phyloP scores from a whole-genome alignment of 176 grass and related monocot species.

The Ananas comosus region DNA sequence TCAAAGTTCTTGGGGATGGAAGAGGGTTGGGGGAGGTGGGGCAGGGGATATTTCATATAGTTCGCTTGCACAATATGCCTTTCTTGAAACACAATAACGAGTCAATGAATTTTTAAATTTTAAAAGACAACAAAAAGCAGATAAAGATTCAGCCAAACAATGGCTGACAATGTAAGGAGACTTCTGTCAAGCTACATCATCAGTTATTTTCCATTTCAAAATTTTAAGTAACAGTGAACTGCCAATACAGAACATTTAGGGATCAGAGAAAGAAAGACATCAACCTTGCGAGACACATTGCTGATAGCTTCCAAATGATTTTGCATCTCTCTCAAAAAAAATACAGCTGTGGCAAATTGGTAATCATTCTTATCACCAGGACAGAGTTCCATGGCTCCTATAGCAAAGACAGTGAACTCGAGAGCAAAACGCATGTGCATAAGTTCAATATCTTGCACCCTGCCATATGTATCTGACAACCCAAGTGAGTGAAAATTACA shows the following conservation, averaged over 20 bases:
- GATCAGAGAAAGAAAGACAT: conserved; percentile 21
- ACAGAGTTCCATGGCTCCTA: conserved; percentile 68
- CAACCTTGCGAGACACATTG: conserved; percentile 73
- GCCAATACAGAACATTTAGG: background rate
- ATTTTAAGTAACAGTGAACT: background rate
- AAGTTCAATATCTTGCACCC: conserved; percentile 86
- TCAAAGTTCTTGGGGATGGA: too few species aligned
- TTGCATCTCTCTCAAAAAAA: conserved; percentile 70
- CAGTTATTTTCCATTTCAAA: background rate
- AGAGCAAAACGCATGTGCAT: conserved; percentile 90
- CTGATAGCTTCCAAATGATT: conserved; percentile 82
- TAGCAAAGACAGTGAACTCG: conserved; percentile 67
- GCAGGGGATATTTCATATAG: too few species aligned
- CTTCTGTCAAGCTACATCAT: too few species aligned
- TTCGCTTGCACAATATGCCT: too few species aligned
- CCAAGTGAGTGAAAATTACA: conserved; percentile 1
- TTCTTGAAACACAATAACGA: background rate
- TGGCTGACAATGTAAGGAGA: too few species aligned
- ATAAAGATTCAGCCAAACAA: too few species aligned
- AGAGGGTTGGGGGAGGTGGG: too few species aligned
- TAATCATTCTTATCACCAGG: conserved; percentile 30
- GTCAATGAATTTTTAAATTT: background rate
- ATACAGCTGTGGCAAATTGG: conserved; percentile 60
- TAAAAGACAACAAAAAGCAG: background rate
- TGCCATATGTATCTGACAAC: conserved; percentile 25